Evolutionary conservation across 2,329 filamentous ascomycete species (phyloP).

Genomic region (Cadophora gregata): DNA sequence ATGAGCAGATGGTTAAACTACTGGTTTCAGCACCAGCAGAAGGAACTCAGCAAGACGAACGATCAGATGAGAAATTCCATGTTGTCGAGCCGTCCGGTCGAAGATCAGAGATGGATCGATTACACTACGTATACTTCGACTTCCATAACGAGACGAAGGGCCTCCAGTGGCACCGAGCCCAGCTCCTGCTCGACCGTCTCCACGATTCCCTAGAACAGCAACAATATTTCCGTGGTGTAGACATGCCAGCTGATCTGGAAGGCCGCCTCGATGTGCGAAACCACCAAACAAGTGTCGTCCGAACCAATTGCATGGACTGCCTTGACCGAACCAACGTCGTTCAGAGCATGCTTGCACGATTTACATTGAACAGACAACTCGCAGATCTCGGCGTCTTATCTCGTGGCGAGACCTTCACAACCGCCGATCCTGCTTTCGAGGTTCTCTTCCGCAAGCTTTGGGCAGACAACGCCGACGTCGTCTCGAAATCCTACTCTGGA

Average conservation of each 20-base stretch:
- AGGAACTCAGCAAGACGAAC: conserved; percentile 65
- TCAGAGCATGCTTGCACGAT: conserved; percentile 94
- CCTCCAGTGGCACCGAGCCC: conserved; percentile 88
- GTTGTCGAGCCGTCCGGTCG: conserved; percentile 70
- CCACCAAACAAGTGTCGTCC: conserved; percentile 86
- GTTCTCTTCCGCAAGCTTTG: conserved; percentile 94
- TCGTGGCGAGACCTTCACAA: conserved; percentile 76
- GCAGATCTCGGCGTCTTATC: conserved; percentile 81
- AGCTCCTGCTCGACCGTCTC: conserved; percentile 83
- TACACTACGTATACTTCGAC: conserved; percentile 98
- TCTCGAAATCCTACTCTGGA: conserved; percentile 90
- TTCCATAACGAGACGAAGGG: conserved; percentile 98
- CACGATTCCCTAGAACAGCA: conserved; percentile 77
- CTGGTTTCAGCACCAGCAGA: conserved; percentile 75
- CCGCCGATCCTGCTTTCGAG: conserved; percentile 82
- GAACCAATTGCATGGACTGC: conserved; percentile 99
- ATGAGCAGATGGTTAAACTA: conserved; percentile 85
- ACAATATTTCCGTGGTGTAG: conserved; percentile 90
- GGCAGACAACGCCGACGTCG: conserved; percentile 97
- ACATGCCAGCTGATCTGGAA: conserved; percentile 74
- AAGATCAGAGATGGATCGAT: conserved; percentile 71
- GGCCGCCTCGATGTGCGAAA: conserved; percentile 80
- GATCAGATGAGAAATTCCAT: conserved; percentile 81
- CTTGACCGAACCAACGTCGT: conserved; percentile 97
- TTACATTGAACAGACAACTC: conserved; percentile 87